These are phyloP conservation scores for Asterella californica DNA, from an alignment of 225 moss, liverwort and hornwort genomes.

Conservation along the genomic window DNA sequence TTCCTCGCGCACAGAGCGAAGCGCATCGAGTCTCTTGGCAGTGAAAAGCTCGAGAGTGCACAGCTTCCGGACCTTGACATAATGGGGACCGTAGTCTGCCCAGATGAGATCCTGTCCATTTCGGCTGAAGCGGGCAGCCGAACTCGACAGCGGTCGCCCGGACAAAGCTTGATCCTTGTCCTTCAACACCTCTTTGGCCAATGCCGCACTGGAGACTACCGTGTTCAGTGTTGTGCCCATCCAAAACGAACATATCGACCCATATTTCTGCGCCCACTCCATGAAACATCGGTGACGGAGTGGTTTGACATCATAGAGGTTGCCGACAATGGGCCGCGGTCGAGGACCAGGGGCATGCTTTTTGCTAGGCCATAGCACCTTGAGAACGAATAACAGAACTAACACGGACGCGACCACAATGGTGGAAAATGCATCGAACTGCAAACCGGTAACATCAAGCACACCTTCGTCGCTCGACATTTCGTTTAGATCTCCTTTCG, in stretches of 20 bases:
- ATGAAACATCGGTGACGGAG: slow-evolving; percentile 79
- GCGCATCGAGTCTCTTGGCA: slow-evolving; percentile 67
- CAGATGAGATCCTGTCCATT: slow-evolving; percentile 97
- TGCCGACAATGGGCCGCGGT: slow-evolving; percentile 80
- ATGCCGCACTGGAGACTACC: slow-evolving; percentile 63
- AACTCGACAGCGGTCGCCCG: slow-evolving; percentile 66
- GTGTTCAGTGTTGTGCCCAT: slow-evolving; percentile 87
- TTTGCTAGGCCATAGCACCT: slow-evolving; percentile 26
- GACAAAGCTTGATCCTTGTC: slow-evolving; percentile 70
- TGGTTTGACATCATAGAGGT: slow-evolving; percentile 63
- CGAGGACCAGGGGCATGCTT: slow-evolving; percentile 79
- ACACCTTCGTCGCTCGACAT: slow-evolving; percentile 1
- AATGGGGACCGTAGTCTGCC: slow-evolving; percentile 96
- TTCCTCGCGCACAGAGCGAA: slow-evolving; percentile 68
- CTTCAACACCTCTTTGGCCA: slow-evolving; percentile 82
- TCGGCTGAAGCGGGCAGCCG: slow-evolving; percentile 78
- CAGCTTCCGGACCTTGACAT: slow-evolving; percentile 92
- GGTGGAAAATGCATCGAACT: neutral
- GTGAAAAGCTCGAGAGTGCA: slow-evolving; percentile 93
- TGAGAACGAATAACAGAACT: slow-evolving; percentile 44
- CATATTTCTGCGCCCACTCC: slow-evolving; percentile 77
- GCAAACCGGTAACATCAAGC: neutral
- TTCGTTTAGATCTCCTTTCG: neutral
- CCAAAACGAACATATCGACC: slow-evolving; percentile 82
- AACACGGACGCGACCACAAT: slow-evolving; percentile 15